A percentile compares a stretch with the other conserved stretches of the same genome.
Conservation (phyloP, 345 rosid genomes). For the Populus deltoides region DNA sequence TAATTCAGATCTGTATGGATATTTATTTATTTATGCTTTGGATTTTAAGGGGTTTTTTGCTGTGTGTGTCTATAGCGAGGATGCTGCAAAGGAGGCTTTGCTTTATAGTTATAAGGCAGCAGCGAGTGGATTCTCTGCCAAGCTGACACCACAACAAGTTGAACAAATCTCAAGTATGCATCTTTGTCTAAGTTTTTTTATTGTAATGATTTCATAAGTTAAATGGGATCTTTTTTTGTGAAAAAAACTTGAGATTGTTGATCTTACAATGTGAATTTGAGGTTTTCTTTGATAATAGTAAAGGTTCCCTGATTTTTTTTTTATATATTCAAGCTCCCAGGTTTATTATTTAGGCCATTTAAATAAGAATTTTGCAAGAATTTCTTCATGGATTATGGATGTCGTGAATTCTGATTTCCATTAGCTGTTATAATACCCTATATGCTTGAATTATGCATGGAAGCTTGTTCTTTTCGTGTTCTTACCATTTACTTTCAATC, state of each 20-base stretch:
- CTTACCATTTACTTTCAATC: not conserved
- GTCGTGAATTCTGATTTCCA: not conserved
- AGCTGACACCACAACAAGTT: constrained; percentile 77
- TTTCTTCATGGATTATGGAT: not conserved
- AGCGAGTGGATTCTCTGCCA: constrained; percentile 88
- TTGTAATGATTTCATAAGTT: not conserved
- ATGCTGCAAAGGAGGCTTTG: constrained; percentile 76
- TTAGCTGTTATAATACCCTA: not conserved
- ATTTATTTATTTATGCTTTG: not conserved
- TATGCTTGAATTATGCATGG: not conserved
- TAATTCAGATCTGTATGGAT: not conserved
- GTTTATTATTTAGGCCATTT: not conserved
- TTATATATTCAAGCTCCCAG: not conserved
- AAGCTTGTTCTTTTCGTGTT: not conserved
- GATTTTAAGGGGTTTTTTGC: not conserved
- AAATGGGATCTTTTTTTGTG: not conserved
- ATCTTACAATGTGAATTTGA: not conserved
- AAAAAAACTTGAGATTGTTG: not conserved
- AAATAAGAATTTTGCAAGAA: not conserved
- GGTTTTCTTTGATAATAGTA: too few species aligned
- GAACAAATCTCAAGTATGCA: constrained; percentile 59
- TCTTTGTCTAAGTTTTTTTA: not conserved
- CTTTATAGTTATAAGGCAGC: constrained; percentile 75
- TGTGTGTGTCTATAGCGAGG: constrained; percentile 39
- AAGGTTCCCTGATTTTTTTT: too few species aligned